Base-by-base conservation (phyloP, 1,139 yeast species). In the Yamadazyma conglobata region DNA sequence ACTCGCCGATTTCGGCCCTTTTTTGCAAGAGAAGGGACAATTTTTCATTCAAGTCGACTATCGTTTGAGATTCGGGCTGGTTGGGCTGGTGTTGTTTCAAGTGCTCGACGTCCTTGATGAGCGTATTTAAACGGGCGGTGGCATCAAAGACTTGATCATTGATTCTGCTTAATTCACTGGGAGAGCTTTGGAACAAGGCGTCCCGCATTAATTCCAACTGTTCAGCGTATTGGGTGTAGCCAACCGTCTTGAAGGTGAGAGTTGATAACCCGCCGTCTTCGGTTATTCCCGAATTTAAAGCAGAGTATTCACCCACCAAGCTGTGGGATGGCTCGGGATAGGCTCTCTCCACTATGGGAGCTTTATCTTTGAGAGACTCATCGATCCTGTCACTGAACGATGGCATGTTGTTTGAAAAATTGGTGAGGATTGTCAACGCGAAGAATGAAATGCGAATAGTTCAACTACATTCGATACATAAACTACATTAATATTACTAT, bases 201-300 rank as follows among this genome's bases (percentile, higher is more conserved):
- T 45, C 48, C 19, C 52, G 47, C 46, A 65, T 54, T 46, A 60
- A 47, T 31, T 64, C 68, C 27, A 54, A 44, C 31, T 58, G 60
- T 34, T 68, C 73, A 13, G 64, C 62, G 22, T 58, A 56, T 31
- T 54, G 51, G 13, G 62, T 61, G 34, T 66, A 62, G 15, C 56
- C 61, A 13, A 66, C 52, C 1, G 73, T 60, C 39, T 68, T 68
- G 44, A 63, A 65, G 1, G 73, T 65, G 33, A 68, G 52, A 4
- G 71, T 62, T 24, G 56, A 57, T 19, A 68, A 50, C n/a, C 73
- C 73, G 8, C 69, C 70, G 41, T 67, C 70, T 10, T 51, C 52
- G 0, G 73, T 64, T n/a, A 62, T 50, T 2, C 73, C 74, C 33
- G 63, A 64, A 27, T 64, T 51, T 1, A 68, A 58, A 0, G 72